Conservation (phyloP, 2,329 filamentous ascomycete genomes). For the Verticillium nonalfalfae region DNA sequence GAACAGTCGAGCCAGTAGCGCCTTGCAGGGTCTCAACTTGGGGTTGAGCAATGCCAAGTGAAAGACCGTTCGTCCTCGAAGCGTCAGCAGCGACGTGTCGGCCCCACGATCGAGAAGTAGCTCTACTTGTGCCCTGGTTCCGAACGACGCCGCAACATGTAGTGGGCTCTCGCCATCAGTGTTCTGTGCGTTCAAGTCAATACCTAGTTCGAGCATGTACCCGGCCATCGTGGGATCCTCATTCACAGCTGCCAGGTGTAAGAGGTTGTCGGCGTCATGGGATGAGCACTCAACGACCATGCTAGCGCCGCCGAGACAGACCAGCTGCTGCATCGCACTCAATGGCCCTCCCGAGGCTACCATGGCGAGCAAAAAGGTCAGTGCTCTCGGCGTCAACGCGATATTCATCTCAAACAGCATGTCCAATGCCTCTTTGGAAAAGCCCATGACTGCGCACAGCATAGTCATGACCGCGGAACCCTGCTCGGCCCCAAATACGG, state of each 20-base stretch:
- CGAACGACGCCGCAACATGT: not conserved
- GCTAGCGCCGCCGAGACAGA: not conserved
- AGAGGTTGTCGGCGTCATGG: not conserved
- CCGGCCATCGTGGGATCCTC: not conserved
- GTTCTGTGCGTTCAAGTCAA: not conserved
- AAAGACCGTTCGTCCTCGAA: not conserved
- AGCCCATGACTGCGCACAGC: not conserved
- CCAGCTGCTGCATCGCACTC: not conserved
- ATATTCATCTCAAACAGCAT: not conserved
- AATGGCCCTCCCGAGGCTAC: not conserved
- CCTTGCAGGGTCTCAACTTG: not conserved
- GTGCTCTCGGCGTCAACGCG: not conserved
- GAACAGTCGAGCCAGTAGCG: not conserved
- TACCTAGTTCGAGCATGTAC: not conserved
- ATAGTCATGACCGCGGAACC: not conserved
- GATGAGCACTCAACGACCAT: not conserved
- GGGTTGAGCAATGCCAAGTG: not conserved
- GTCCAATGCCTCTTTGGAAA: not conserved
- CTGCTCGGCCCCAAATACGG: no score
- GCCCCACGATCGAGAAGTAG: not conserved
- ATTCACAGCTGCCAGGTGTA: not conserved
- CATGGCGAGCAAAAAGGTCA: not conserved
- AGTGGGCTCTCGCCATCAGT: not conserved
- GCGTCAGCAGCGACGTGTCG: not conserved
- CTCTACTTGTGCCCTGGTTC: not conserved